Evolutionary conservation across 75 land plant genomes (phyloP), one percentile per base, ranked within the genome.

Genomic region (Pinus tabuliformis): DNA sequence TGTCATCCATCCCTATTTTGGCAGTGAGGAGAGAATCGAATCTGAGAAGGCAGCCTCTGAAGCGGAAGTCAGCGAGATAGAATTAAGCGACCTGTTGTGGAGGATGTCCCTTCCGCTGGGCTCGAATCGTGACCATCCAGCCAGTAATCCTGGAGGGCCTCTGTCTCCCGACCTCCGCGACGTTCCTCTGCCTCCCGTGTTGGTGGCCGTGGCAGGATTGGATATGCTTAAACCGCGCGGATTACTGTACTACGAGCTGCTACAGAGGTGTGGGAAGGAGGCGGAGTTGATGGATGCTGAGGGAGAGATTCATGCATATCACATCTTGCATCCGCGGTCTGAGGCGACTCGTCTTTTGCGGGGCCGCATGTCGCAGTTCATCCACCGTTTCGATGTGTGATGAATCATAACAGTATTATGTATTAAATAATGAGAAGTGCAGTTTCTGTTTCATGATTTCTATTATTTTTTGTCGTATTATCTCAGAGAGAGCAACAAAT

Each of bases 181-280:
- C 3, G 42, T 81, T 20, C 12, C 58, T 16, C 20, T 82, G 17
- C 87, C 87, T 1, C 61, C 65, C 4, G 56, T 71, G 58, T 76
- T 86, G 28, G 82, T 86, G 58, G 57, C 75, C 5, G 73, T 80
- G 56, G 79, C 75, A 14, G 87, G 75, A 18, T 26, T 26, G 26
- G 88, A 84, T 65, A 0, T 26, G 54, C 78, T 84, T 11, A 24
- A 79, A 76, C 74, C 76, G 30, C 59, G 87, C 75, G 82, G 84
- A 49, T 13, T 79, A 13, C 75, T 78, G 45, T 86, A 84, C 58
- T 78, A 60, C 21, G 61, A 76, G 58, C 78, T 56, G 12, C 59
- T 84, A 11, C 57, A 63, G 73, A 71, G 54, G n/a, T 37, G 22
- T 20, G 82, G 79, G 26, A 76, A 84, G 52, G 36, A 56, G 11